Base-by-base conservation (phyloP, 2,329 filamentous ascomycete species). In the Fusarium sp. region DNA sequence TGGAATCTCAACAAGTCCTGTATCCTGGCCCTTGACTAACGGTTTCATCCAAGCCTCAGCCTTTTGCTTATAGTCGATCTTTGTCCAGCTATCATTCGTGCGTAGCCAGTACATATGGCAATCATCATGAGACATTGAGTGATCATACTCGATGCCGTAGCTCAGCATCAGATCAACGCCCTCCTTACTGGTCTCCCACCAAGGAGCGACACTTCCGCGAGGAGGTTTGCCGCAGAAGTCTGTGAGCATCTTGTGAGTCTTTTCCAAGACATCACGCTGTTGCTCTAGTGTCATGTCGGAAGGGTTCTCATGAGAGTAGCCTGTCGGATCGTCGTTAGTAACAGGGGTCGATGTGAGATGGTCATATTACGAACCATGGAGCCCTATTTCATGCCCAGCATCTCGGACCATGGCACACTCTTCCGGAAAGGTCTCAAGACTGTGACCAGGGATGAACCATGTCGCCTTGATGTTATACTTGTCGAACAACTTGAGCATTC, bases 291-390 rank as follows among this genome's bases (percentile, higher is more conserved):
- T 92, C 91, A 94, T 93, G 63, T 91, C 88, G 1, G 85, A 85
- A 0, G 92, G 91, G 75, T 94, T 94, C 78, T 94, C 92, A 76
- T 94, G 92, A 0, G 87, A 90, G 81, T 94, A 94, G 9, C 91
- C 65, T 68, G 3, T 10, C 9, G 6, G 22, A 58, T 1, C 0
- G 1, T 26, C 5, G 2, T 47, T 16, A 33, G 12, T 3, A 12
- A 11, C n/a, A 26, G 18, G 2, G 15, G 20, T 6, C 1, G 1
- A 22, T 6, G 2, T 0, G 2, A 6, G 9, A 7, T 24, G 6
- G 7, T 24, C 1, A 11, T 7, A 30, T 10, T 2, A 39, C 54
- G 30, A 20, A 68, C 38, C 92, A 71, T 94, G 92, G n/a, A 89
- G 84, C 18, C 87, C 85, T 20, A 86, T 86, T 73, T 86, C 83